Evolutionary conservation across 208 protist genomes (phyloP), one percentile per base, ranked within the genome.

Genomic region (Giardia duodenalis): DNA sequence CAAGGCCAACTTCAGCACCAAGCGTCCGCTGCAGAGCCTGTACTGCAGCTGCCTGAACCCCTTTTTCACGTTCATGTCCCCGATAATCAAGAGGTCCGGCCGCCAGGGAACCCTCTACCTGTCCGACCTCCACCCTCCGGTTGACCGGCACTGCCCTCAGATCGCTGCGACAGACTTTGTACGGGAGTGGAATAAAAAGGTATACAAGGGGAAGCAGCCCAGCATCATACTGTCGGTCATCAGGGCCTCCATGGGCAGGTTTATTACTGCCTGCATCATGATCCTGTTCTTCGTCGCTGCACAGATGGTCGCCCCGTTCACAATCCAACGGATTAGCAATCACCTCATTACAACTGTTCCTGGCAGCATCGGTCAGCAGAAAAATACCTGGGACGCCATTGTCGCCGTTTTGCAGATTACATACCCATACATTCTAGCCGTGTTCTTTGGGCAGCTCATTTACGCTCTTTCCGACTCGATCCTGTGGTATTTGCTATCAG

Each of bases 401-500:
- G 44, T 45, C 4, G 42, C 4, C 4, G 44, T n/a, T 45, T 19
- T 89, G 4, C 4, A 89, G 42, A 19, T 45, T 19, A 46, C 42
- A 89, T 89, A 45, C 4, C 86, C 86, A 89, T 89, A 89, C 44
- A 89, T 89, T 42, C 4, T 89, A 19, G 22, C 42, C 42, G 86
- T 89, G 4, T 89, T 89, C 42, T n/a, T n/a, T 46, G 86, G 19
- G 4, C 42, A 89, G 86, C 44, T 46, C 44, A 46, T 44, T 19
- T 89, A 10, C 4, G 86, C 42, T 4, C 4, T 89, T 46, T 45
- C 44, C 19, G 22, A 89, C 4, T 4, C 22, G 4, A 89, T 89
- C 42, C 10, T 44, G 86, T 89, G 4, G 4, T 89, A 10, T 45
- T 45, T 44, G 4, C 4, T 44, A 45, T 45, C 10, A 46, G 42